A percentile compares a stretch with the other conserved stretches of the same genome.
phyloP scores from a whole-genome alignment of 2,329 filamentous ascomycete genomes.

The Mollisiaceae sp. region DNA sequence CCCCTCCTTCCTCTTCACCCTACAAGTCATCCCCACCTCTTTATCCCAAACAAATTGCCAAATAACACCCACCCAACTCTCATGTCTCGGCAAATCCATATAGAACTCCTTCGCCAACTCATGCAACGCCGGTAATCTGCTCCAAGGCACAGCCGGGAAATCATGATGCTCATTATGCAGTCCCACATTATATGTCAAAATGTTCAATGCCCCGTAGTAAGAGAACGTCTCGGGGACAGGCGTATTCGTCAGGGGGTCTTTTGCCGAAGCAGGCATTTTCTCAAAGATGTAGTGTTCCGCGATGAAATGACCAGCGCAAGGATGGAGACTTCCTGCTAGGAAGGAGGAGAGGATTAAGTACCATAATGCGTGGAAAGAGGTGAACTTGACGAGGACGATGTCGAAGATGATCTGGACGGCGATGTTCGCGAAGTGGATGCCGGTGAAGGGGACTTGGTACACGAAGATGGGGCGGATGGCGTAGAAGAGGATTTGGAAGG shows the following conservation, averaged over 20 bases:
- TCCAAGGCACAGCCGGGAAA: constrained; percentile 97
- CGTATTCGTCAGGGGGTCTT: constrained; percentile 57
- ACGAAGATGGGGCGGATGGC: constrained; percentile 94
- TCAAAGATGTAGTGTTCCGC: constrained; percentile 93
- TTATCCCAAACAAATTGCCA: constrained; percentile 96
- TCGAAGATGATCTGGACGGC: constrained; percentile 79
- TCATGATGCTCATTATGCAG: constrained; percentile 99
- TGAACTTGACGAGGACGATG: constrained; percentile 64
- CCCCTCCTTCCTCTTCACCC: constrained; percentile 89
- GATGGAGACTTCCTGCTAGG: constrained; percentile 91
- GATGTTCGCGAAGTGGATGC: constrained; percentile 84
- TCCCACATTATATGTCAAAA: constrained; percentile 95
- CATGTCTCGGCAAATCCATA: constrained; percentile 80
- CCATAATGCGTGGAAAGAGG: constrained; percentile 68
- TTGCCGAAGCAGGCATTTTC: constrained; percentile 56
- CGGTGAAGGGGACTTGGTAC: constrained; percentile 86
- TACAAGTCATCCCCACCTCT: constrained; percentile 86
- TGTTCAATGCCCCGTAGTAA: constrained; percentile 93
- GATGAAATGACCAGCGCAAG: constrained; percentile 96
- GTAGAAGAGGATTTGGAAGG: constrained; percentile 99
- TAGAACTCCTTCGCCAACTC: constrained; percentile 91
- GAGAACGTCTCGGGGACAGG: constrained; percentile 92
- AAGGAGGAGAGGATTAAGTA: constrained; percentile 92
- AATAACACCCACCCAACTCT: constrained; percentile 90
- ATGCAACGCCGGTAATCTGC: constrained; percentile 76